Conservation (phyloP, 2,329 filamentous ascomycete genomes). For the Chrysosporium keratinophilum region DNA sequence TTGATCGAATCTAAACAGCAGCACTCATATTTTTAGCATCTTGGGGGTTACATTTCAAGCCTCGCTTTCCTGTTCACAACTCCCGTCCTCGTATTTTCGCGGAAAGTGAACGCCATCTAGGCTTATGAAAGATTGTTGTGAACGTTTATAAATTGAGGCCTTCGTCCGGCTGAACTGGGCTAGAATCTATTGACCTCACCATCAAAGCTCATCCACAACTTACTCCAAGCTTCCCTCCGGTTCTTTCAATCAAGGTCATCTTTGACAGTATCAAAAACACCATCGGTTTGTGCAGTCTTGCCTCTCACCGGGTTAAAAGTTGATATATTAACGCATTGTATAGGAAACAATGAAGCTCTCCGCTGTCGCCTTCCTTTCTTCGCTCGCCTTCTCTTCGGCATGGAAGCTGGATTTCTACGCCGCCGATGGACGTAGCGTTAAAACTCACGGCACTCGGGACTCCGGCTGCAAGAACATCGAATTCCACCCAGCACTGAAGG, state of each 20-base stretch:
- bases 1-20: not conserved
- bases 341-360: conserved; percentile 1
- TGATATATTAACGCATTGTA: no score
- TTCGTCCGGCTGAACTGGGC: not conserved
- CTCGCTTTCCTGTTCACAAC: not conserved
- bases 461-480: conserved; percentile 3
- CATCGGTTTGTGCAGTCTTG: not conserved
- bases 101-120: not conserved
- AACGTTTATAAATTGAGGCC: not conserved
- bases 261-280: not conserved
- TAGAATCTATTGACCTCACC: not conserved
- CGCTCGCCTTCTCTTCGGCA: not conserved
- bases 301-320: not conserved
- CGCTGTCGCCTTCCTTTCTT: not conserved
- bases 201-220: not conserved
- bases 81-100: not conserved
- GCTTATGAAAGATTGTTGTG: not conserved
- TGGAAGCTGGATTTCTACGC: conserved; percentile 3
- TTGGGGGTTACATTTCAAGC: not conserved
- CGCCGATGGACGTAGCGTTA: not conserved
- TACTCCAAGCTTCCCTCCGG: not conserved
- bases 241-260: not conserved
- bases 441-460: not conserved
- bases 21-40: not conserved
- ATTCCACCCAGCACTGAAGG: conserved; percentile 1